Evolutionary conservation across 2,329 filamentous ascomycete genomes (phyloP).

Genomic region (Elsinoe necatrix): DNA sequence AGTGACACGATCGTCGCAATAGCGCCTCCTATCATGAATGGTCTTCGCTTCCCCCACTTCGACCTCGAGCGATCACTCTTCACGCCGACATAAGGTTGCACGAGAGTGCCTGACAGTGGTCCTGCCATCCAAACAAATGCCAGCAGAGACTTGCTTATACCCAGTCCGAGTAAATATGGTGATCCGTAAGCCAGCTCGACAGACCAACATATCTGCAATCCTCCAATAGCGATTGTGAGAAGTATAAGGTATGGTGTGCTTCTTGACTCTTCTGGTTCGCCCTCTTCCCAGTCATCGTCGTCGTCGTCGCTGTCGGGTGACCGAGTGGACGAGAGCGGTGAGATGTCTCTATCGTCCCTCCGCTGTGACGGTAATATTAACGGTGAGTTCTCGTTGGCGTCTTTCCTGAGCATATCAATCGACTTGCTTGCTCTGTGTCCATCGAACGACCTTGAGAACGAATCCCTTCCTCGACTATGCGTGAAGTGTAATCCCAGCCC

Average conservation of each 20-base stretch:
- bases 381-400: slow-evolving; percentile 27
- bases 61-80: slow-evolving; percentile 44
- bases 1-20: slow-evolving; percentile 42
- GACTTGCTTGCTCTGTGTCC: background rate
- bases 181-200: slow-evolving; percentile 92
- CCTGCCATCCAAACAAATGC: slow-evolving; percentile 49
- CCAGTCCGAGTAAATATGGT: slow-evolving; percentile 46
- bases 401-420: slow-evolving; percentile 18
- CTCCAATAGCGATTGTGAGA: slow-evolving; percentile 77
- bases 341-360: slow-evolving; percentile 16
- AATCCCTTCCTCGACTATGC: background rate
- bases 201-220: slow-evolving; percentile 90
- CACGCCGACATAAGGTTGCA: slow-evolving; percentile 48
- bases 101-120: slow-evolving; percentile 44
- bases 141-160: slow-evolving; percentile 44
- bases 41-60: slow-evolving; percentile 42
- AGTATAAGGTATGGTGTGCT: slow-evolving; percentile 78
- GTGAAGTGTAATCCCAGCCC: background rate
- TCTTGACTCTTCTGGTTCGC: slow-evolving; percentile 57
- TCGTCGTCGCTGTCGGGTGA: slow-evolving; percentile 23
- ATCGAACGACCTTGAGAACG: slow-evolving; percentile 8
- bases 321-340: slow-evolving; percentile 16
- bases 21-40: slow-evolving; percentile 45
- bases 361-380: slow-evolving; percentile 20
- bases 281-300: slow-evolving; percentile 30